Base-by-base conservation (phyloP, 2,329 filamentous ascomycete species). In the Sclerotinia nivalis region DNA sequence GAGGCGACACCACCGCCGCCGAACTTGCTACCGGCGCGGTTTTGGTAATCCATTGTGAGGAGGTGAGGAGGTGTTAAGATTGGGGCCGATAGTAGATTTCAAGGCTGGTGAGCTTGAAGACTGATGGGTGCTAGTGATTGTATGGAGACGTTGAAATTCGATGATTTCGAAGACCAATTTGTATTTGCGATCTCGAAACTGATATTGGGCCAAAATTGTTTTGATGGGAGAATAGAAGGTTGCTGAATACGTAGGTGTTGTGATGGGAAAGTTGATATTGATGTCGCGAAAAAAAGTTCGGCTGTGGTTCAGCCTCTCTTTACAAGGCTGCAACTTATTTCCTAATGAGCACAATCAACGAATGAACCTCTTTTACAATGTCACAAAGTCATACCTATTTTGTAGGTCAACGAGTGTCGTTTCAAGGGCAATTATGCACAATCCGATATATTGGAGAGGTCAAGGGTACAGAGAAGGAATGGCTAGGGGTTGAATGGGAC, bases 401-500 rank as follows among this genome's bases (percentile, higher is more conserved):
- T 75, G 78, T 90, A 72, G 92, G 92, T 66, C 89, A 96, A 80
- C 89, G 96, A 20, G 84, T 95, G 54, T 97, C 93, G 4, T 96
- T 92, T 76, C 89, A 91, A 74, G 88, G 88, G 45, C 88, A 88
- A 28, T 81, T 91, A 55, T 97, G 94, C 81, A 98, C 95, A 0
- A 86, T 98, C 70, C 89, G 93, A 72, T 98, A 94, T 78, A 82
- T 92, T 72, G 96, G 96, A 58, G 80, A 86, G 47, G 91, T 98
- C 10, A 84, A 87, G 65, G 92, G 91, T 74, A 94, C 93, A 12
- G 71, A 72, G 6, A 68, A 70, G 84, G 87, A 56, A 72, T 98
- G 95, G 94, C 86, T 98, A 47, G 96, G 96, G 60, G 93, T 98
- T 61, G 96, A 99, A 85, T 99, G 96, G 96, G 95, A 98, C 81